A percentile compares a stretch with the other conserved stretches of the same genome.
These are phyloP conservation scores for Sarocladium kiliense DNA, from an alignment of 2,329 filamentous ascomycete species.

Conservation along the genomic window DNA sequence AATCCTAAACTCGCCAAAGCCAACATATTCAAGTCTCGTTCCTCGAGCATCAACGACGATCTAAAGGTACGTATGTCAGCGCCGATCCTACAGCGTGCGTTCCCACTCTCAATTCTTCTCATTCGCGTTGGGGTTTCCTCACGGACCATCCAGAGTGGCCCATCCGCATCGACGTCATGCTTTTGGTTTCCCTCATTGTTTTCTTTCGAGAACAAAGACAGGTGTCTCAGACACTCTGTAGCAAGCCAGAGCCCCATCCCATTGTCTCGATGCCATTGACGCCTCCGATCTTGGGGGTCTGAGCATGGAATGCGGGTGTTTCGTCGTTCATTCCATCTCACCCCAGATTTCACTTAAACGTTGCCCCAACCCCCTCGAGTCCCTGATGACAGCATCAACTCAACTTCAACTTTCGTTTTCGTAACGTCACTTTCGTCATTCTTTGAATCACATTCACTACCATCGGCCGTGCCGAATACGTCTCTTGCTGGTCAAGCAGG, in stretches of 20 bases:
- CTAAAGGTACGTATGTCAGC: background rate
- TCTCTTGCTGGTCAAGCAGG: constrained; percentile 8
- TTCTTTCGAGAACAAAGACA: constrained; percentile 1
- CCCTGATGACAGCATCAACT: background rate
- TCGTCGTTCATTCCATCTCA: constrained; percentile 8
- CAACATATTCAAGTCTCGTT: constrained; percentile 3
- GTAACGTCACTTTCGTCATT: background rate
- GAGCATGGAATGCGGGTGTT: constrained; percentile 1
- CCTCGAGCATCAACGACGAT: background rate
- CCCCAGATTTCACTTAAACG: constrained; percentile 9
- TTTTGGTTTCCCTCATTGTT: background rate
- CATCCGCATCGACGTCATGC: background rate
- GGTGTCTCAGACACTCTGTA: constrained; percentile 2
- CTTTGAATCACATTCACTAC: background rate
- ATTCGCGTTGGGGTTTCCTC: background rate
- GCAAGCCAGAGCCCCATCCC: background rate
- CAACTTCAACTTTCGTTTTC: background rate
- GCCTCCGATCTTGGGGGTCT: background rate
- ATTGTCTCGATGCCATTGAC: constrained; percentile 4
- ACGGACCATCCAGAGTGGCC: background rate
- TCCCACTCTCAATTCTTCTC: background rate
- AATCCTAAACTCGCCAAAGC: background rate
- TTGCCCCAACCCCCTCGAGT: background rate
- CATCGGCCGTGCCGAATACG: background rate
- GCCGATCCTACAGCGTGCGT: background rate